Percentiles rank a stretch among this genome's conserved stretches.
Conservation (phyloP, 176 grass and related monocot species). For the Oryza meyeriana region DNA sequence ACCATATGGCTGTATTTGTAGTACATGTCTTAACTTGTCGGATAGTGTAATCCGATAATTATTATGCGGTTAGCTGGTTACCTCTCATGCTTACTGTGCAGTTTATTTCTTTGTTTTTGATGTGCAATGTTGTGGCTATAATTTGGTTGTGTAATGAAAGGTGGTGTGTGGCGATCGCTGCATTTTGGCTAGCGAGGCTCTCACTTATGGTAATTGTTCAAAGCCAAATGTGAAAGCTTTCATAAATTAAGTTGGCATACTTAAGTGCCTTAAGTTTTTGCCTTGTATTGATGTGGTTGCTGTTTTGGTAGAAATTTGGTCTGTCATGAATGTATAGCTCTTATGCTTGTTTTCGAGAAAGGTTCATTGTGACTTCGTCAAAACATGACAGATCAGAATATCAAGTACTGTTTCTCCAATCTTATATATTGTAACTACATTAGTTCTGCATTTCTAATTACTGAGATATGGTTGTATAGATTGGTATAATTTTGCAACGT, state of each 20-base stretch:
- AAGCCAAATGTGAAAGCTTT: neutral
- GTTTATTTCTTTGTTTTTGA: conserved; percentile 17
- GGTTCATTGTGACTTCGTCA: neutral
- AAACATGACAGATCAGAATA: neutral
- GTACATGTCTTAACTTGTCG: conserved; percentile 27
- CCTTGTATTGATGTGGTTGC: neutral
- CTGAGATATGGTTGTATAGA: neutral
- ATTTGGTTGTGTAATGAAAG: conserved; percentile 3
- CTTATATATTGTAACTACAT: neutral
- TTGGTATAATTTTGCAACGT: neutral
- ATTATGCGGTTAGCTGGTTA: conserved; percentile 31
- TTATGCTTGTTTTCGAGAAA: neutral
- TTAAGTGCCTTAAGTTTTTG: neutral
- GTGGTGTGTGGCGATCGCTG: neutral
- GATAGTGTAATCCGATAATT: conserved; percentile 26
- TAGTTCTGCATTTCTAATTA: neutral
- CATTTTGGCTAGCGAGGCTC: neutral
- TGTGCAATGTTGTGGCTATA: neutral
- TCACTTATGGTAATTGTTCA: neutral
- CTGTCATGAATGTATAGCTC: neutral
- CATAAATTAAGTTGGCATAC: neutral
- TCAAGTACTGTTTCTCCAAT: neutral
- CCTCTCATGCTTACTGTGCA: conserved; percentile 10
- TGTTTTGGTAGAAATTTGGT: neutral
- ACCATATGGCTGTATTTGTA: conserved; percentile 19